Evolutionary conservation across 805 yeast species (phyloP).

Genomic region (Candida verbasci): DNA sequence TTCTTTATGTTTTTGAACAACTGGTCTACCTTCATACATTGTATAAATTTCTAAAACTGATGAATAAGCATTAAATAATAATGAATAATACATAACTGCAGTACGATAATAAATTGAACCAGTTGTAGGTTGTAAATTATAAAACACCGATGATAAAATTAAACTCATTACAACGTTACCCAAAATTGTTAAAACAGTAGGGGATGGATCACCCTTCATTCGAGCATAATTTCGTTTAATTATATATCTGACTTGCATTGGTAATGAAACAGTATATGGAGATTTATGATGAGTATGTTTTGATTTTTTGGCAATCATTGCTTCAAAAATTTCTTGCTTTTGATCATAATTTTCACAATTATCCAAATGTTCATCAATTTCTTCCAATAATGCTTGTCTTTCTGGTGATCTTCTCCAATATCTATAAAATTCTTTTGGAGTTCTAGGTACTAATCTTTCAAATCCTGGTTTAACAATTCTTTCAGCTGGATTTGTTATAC

Average conservation of each 20-base stretch:
- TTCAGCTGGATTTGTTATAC: constrained; percentile 28
- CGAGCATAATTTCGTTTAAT: constrained; percentile 47
- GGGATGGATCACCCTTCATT: constrained; percentile 46
- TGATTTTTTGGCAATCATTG: constrained; percentile 53
- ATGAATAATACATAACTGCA: constrained; percentile 65
- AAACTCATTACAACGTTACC: constrained; percentile 53
- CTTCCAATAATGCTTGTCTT: constrained; percentile 32
- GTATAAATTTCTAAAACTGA: constrained; percentile 54
- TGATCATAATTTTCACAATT: constrained; percentile 13
- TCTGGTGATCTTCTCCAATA: constrained; percentile 38
- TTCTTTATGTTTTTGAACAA: constrained; percentile 55
- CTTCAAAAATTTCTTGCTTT: constrained; percentile 20
- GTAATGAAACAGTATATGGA: constrained; percentile 37
- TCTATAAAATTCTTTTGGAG: constrained; percentile 24
- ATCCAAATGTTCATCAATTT: constrained; percentile 36
- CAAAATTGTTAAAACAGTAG: constrained; percentile 36
- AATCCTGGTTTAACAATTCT: constrained; percentile 31
- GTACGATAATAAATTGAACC: constrained; percentile 51
- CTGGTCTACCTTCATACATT: constrained; percentile 50
- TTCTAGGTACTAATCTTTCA: constrained; percentile 24
- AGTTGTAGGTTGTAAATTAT: constrained; percentile 42
- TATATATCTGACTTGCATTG: constrained; percentile 47
- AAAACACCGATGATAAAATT: constrained; percentile 54
- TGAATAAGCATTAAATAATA: constrained; percentile 58
- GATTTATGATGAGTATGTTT: constrained; percentile 42